Percentiles rank a stretch among this genome's conserved stretches.
Conservation (phyloP, 2,329 filamentous ascomycete species). For the Ophiosphaerella narmari region DNA sequence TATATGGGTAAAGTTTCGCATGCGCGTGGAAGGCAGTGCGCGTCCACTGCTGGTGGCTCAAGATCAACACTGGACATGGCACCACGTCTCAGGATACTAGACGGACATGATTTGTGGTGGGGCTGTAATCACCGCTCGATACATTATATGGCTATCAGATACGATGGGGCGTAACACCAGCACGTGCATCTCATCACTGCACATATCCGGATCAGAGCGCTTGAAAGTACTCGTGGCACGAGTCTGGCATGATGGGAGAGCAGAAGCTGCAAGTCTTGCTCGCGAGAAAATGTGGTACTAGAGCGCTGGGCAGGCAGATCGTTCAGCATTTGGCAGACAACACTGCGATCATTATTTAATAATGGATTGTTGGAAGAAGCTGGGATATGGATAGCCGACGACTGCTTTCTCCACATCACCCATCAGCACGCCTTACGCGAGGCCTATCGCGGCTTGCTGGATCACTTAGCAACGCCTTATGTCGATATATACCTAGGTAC, state of each 20-base stretch:
- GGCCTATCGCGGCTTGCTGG: conserved; percentile 41
- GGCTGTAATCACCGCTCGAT: not conserved
- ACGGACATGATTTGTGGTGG: too few relatives aligned
- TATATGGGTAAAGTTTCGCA: not conserved
- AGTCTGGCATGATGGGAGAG: conserved; percentile 14
- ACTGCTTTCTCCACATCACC: conserved; percentile 37
- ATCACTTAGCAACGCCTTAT: conserved; percentile 64
- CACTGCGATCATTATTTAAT: conserved; percentile 17
- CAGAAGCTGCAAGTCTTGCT: conserved; percentile 14
- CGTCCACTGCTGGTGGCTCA: not conserved
- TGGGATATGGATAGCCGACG: conserved; percentile 37
- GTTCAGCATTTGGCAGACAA: conserved; percentile 28
- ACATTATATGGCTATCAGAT: conserved; percentile 1
- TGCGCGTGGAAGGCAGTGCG: not conserved
- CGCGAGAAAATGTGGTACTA: conserved; percentile 14
- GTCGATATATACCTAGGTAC: conserved; percentile 64
- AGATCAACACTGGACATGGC: not conserved
- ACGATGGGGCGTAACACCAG: conserved; percentile 3
- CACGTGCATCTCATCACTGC: too few relatives aligned
- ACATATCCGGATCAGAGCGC: not conserved
- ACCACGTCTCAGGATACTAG: too few relatives aligned
- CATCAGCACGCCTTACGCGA: conserved; percentile 40
- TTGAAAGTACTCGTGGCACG: conserved; percentile 4
- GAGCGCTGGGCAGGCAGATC: conserved; percentile 23
- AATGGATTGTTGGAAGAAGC: conserved; percentile 29